Base-by-base conservation (phyloP, 139 green algal genomes). In the Edaphochlamys debaryana region DNA sequence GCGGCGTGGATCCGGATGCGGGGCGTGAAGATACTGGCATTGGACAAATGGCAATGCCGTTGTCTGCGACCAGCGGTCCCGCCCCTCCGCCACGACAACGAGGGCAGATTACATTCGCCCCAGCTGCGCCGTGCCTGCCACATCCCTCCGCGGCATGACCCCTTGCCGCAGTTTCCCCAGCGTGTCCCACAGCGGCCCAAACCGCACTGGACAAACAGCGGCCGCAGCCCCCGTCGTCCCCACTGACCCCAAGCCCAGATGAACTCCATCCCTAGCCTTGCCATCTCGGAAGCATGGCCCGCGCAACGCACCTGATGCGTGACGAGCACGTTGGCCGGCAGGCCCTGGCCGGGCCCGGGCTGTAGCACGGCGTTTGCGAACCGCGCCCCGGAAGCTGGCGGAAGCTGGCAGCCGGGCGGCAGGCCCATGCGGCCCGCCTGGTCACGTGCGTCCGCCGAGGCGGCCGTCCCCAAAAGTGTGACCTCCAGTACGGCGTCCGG, bases 371-470 rank as follows among this genome's bases (percentile, higher is more conserved):
- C 60, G 37, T 23, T 29, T 48, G 80, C 64, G 29, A 87, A 62
- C 4, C 48, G 40, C 30, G 64, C 54, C 0, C 62, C 63, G 3
- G 42, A 66, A 3, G 32, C 20, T 48, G 50, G 56, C 64, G 81
- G 72, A 36, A 79, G 58, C 20, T 66, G 36, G 69, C 41, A 64
- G 69, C 80, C 67, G 4, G 54, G 69, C 37, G 52, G 54, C 67
- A 78, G 56, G 20, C 79, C 68, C 71, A 82, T 70, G 34, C 60
- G 70, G 0, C 15, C 72, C 42, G 54, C 74, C 73, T 79, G 69
- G 29, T 1, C 4, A 3, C 62, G 73, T 5, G 64, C 78, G 3
- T 40, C 66, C 48, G 67, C 78, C 6, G 27, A 45, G 37, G 66
- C 66, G 5, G 78, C 66, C 0, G 1, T 1, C 13, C 78, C 78